phyloP scores from a whole-genome alignment of 2,329 filamentous ascomycete species.

The Pseudogymnoascus sp. region DNA sequence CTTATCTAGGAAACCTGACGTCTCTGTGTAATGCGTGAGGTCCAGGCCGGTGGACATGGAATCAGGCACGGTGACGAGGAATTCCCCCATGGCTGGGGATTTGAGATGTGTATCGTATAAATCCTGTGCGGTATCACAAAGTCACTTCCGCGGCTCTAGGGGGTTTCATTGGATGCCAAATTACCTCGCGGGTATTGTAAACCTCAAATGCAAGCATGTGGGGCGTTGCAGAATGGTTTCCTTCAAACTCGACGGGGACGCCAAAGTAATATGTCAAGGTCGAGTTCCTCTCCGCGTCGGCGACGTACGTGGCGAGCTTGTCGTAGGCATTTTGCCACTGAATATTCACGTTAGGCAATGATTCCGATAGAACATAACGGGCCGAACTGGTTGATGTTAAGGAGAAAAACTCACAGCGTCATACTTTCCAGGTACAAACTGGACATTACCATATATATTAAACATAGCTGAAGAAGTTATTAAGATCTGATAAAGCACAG shows the following conservation, averaged over 20 bases:
- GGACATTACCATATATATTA: constrained; percentile 25
- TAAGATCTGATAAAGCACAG: no score
- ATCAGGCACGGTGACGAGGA: constrained; percentile 24
- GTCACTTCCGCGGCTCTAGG: no score
- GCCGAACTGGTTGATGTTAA: neutral
- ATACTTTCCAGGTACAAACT: constrained; percentile 33
- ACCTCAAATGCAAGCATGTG: constrained; percentile 33
- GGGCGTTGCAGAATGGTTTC: constrained; percentile 26
- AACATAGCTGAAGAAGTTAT: no score
- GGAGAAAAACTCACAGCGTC: constrained; percentile 23
- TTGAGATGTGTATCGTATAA: constrained; percentile 30
- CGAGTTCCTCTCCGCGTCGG: constrained; percentile 26
- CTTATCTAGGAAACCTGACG: constrained; percentile 29
- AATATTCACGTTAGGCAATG: neutral
- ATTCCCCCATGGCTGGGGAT: constrained; percentile 27
- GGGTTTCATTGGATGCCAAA: no score
- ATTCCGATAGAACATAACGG: neutral
- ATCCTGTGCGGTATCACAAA: constrained; percentile 16
- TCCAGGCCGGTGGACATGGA: constrained; percentile 30
- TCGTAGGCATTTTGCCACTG: constrained; percentile 38
- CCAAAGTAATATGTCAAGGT: constrained; percentile 38
- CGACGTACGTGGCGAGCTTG: constrained; percentile 32
- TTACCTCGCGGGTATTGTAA: constrained; percentile 25
- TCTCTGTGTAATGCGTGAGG: constrained; percentile 27
- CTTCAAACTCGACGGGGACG: constrained; percentile 31